phyloP scores from a whole-genome alignment of 345 rosid genomes.

The Salix caprea region DNA sequence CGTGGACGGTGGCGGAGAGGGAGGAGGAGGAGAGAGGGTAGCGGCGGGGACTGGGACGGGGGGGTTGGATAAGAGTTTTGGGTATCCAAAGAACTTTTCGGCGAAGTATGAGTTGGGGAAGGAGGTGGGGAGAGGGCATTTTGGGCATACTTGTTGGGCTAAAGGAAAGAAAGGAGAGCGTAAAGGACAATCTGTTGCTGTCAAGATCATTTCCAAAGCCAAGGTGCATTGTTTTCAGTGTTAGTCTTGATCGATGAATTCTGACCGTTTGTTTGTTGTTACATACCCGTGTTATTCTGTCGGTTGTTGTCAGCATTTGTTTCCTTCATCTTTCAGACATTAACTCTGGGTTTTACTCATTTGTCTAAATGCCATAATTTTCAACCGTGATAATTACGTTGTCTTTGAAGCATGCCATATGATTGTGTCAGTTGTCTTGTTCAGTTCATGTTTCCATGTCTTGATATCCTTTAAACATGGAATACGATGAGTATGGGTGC shows the following conservation, averaged over 20 bases:
- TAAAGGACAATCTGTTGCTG: conserved; percentile 26
- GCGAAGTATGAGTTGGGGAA: conserved; percentile 24
- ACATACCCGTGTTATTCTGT: neutral
- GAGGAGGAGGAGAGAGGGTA: neutral
- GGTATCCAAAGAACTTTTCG: conserved; percentile 15
- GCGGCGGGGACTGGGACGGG: neutral
- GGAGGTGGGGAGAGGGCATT: conserved; percentile 32
- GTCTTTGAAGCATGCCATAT: too few species aligned
- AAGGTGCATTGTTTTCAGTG: conserved; percentile 14
- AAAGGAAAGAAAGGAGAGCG: conserved; percentile 26
- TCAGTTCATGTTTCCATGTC: neutral
- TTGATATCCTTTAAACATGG: neutral
- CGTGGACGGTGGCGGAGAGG: conserved; percentile 10
- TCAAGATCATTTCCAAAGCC: conserved; percentile 32
- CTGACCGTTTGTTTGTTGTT: neutral
- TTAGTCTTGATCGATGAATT: neutral
- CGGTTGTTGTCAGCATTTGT: neutral
- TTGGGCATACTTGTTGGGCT: conserved; percentile 31
- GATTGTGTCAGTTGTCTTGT: too few species aligned
- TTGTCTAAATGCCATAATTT: neutral
- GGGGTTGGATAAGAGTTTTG: conserved; percentile 28
- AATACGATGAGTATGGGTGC: too few species aligned
- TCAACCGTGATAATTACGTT: too few species aligned
- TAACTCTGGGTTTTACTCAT: neutral
- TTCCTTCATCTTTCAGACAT: neutral